Conservation (phyloP, 768 basidiomycete species). For the Mycena galopus region DNA sequence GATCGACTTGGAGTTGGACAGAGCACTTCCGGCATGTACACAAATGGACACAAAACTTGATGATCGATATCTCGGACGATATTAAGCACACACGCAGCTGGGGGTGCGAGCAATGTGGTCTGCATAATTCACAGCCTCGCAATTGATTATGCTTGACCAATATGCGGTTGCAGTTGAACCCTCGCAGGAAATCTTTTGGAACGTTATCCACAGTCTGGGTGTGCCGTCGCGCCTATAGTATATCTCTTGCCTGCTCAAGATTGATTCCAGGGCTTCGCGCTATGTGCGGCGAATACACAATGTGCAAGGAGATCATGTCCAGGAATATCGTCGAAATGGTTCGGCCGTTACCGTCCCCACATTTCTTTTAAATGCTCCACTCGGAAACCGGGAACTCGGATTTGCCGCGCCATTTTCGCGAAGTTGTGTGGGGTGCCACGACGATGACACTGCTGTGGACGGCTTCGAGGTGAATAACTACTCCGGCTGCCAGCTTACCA, state of each 20-base stretch:
- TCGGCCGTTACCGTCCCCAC: neutral
- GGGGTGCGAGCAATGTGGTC: neutral
- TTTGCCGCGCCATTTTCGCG: constrained; percentile 5
- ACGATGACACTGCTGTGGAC: neutral
- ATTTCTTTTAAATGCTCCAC: neutral
- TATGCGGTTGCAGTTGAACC: neutral
- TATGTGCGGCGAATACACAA: neutral
- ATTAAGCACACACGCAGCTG: constrained; percentile 21
- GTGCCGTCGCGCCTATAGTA: neutral
- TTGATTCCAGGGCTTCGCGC: constrained; percentile 1
- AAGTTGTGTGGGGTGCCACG: constrained; percentile 15
- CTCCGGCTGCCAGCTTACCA: constrained; percentile 16
- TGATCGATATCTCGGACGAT: constrained; percentile 16
- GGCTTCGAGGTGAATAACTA: constrained; percentile 15
- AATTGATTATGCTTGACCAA: neutral
- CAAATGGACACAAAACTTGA: constrained; percentile 21
- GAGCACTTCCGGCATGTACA: constrained; percentile 21
- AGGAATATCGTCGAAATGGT: neutral
- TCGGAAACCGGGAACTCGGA: neutral
- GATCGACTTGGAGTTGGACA: neutral
- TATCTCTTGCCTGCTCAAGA: neutral
- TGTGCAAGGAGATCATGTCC: constrained; percentile 1
- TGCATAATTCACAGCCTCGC: neutral
- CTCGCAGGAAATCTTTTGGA: constrained; percentile 18
- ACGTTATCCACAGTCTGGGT: constrained; percentile 20